These are phyloP conservation scores for Cinnamomum chago DNA, from an alignment of 164 flowering plant species.

Conservation along the genomic window DNA sequence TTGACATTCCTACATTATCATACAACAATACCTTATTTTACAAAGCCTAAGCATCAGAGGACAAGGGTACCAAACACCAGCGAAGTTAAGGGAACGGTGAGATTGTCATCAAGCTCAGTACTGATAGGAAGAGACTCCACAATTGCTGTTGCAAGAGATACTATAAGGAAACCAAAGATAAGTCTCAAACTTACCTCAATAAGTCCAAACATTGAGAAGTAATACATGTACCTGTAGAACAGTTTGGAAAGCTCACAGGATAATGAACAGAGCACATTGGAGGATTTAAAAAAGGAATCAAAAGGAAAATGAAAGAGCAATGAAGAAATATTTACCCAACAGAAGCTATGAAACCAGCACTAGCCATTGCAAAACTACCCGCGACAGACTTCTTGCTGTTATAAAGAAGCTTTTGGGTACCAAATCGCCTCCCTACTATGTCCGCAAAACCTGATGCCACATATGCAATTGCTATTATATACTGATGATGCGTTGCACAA, in stretches of 20 bases:
- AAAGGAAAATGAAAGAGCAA: no score
- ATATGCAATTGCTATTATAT: not conserved
- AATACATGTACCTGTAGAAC: slow-evolving; percentile 67
- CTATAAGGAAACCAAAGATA: slow-evolving; percentile 57
- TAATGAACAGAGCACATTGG: not conserved
- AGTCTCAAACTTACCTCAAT: slow-evolving; percentile 44
- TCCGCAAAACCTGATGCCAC: slow-evolving; percentile 69
- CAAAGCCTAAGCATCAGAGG: slow-evolving; percentile 24
- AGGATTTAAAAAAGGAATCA: not conserved
- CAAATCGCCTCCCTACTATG: slow-evolving; percentile 77
- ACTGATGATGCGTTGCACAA: no score
- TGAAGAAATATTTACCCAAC: slow-evolving; percentile 38
- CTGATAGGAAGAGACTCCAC: slow-evolving; percentile 93
- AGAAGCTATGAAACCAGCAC: slow-evolving; percentile 72
- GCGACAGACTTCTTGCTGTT: slow-evolving; percentile 67
- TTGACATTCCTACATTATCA: no score
- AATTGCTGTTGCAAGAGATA: slow-evolving; percentile 59
- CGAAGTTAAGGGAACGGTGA: slow-evolving; percentile 72
- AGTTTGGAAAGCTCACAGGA: not conserved
- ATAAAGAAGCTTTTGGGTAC: slow-evolving; percentile 63
- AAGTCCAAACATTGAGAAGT: slow-evolving; percentile 65
- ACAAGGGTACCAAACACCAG: slow-evolving; percentile 54
- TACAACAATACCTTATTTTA: not conserved
- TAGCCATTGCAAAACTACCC: slow-evolving; percentile 80
- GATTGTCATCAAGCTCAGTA: slow-evolving; percentile 81